These are phyloP conservation scores for Mycena polygramma DNA, from an alignment of 768 basidiomycete genomes.

Conservation along the genomic window DNA sequence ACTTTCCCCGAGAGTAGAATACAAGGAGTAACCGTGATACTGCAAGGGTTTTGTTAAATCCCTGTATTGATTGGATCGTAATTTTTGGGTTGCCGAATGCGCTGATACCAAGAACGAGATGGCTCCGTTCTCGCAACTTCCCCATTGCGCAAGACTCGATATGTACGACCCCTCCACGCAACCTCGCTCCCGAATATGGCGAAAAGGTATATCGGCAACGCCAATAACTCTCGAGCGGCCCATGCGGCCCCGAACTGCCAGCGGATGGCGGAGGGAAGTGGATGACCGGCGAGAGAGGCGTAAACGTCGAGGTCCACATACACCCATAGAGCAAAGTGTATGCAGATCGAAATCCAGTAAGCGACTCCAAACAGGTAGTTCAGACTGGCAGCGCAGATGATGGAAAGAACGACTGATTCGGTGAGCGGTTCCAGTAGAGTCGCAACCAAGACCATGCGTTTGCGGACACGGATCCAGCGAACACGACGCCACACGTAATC, in stretches of 20 bases:
- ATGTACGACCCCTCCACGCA: slow-evolving; percentile 87
- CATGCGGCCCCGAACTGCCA: slow-evolving; percentile 83
- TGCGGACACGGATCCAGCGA: slow-evolving; percentile 97
- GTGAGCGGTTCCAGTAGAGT: slow-evolving; percentile 94
- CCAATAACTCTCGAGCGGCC: slow-evolving; percentile 82
- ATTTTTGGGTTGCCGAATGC: slow-evolving; percentile 42
- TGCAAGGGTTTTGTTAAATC: slow-evolving; percentile 4
- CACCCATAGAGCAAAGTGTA: slow-evolving; percentile 81
- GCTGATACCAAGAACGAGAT: slow-evolving; percentile 44
- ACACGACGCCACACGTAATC: slow-evolving; percentile 92
- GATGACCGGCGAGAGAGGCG: slow-evolving; percentile 77
- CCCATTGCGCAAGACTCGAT: slow-evolving; percentile 81
- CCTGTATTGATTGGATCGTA: slow-evolving; percentile 51
- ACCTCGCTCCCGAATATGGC: slow-evolving; percentile 89
- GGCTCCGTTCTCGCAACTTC: slow-evolving; percentile 61
- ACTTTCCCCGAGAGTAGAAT: slow-evolving; percentile 1
- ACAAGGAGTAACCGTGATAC: not conserved
- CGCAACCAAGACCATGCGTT: slow-evolving; percentile 90
- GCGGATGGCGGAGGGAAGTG: slow-evolving; percentile 61
- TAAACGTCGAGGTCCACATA: slow-evolving; percentile 87
- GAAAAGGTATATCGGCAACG: slow-evolving; percentile 89
- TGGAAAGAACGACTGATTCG: slow-evolving; percentile 81
- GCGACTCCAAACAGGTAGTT: slow-evolving; percentile 65
- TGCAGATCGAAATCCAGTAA: slow-evolving; percentile 63
- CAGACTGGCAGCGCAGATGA: slow-evolving; percentile 71